Conservation (phyloP, 768 basidiomycete species). For the Panellus pusillus region DNA sequence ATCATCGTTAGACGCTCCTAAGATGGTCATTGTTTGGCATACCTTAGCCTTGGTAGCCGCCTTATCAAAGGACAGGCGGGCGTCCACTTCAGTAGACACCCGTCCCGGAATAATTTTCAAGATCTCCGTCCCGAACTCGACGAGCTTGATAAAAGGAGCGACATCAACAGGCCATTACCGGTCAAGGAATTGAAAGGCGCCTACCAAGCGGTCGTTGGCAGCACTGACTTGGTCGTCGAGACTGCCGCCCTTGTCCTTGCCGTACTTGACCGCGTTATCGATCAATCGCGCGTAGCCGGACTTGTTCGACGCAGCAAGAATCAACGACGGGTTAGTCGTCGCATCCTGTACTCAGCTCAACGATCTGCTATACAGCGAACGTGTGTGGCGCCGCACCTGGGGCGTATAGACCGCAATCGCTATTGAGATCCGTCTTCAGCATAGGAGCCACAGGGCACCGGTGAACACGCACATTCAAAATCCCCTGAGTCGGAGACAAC, state of each 20-base stretch:
- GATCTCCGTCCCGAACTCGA: constrained; percentile 97
- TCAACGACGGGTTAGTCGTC: constrained; percentile 95
- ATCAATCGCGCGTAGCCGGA: constrained; percentile 81
- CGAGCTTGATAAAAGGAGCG: constrained; percentile 55
- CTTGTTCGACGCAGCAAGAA: constrained; percentile 92
- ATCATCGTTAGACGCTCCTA: constrained; percentile 11
- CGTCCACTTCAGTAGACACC: constrained; percentile 99
- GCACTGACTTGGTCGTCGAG: constrained; percentile 72
- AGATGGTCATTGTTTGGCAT: constrained; percentile 4
- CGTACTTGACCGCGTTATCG: constrained; percentile 70
- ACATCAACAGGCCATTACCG: neutral
- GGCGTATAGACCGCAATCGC: constrained; percentile 97
- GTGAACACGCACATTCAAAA: constrained; percentile 68
- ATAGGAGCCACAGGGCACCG: constrained; percentile 20
- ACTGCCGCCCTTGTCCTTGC: constrained; percentile 78
- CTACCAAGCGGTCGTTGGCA: constrained; percentile 87
- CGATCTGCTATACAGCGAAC: constrained; percentile 1
- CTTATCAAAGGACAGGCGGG: constrained; percentile 95
- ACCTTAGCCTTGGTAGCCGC: constrained; percentile 88
- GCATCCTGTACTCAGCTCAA: constrained; percentile 64
- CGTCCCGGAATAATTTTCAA: constrained; percentile 94
- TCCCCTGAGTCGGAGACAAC: constrained; percentile 98
- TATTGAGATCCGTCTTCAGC: constrained; percentile 33
- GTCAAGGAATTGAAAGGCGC: constrained; percentile 27
- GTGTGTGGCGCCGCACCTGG: constrained; percentile 43